Percentiles rank a stretch among this genome's conserved stretches.
phyloP scores from a whole-genome alignment of 1,284 basidiomycete genomes.

The Caloboletus firmus region DNA sequence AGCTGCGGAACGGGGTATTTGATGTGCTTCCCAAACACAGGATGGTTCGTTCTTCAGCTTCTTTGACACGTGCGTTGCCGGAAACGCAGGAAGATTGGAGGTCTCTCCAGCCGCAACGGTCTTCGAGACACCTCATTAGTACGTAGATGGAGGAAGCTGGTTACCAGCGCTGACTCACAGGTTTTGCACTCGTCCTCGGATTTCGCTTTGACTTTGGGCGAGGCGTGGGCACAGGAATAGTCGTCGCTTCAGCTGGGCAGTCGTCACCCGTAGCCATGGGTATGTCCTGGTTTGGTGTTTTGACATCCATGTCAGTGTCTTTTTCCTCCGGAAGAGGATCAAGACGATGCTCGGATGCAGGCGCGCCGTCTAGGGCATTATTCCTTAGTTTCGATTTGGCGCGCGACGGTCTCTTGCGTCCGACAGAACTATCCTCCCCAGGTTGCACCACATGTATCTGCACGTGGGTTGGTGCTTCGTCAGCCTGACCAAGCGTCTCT shows the following conservation, averaged over 20 bases:
- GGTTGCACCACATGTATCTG: background rate
- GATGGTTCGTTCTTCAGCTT: conserved; percentile 25
- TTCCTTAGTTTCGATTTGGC: background rate
- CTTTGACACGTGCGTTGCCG: conserved; percentile 18
- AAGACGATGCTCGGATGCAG: conserved; percentile 13
- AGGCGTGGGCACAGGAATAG: background rate
- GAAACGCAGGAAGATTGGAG: conserved; percentile 16
- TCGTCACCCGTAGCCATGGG: background rate
- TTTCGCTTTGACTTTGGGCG: conserved; percentile 20
- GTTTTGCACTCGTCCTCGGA: conserved; percentile 28
- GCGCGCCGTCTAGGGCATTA: background rate
- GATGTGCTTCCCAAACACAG: conserved; percentile 14
- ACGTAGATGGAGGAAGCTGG: conserved; percentile 3
- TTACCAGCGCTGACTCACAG: conserved; percentile 23
- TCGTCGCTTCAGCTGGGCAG: conserved; percentile 1
- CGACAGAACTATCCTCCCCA: background rate
- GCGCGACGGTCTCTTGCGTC: background rate
- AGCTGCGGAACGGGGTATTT: conserved; percentile 7
- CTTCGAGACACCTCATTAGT: conserved; percentile 25
- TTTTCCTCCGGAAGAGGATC: conserved; percentile 12
- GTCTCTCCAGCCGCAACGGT: conserved; percentile 10
- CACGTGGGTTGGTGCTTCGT: conserved; percentile 4
- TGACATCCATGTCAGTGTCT: background rate
- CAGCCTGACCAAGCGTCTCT: conserved; percentile 11
- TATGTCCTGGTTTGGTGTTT: conserved; percentile 3